Percentiles rank a stretch among this genome's conserved stretches.
Evolutionary conservation across 139 green algal species (phyloP).

Genomic region (Coccomyxa sp.): DNA sequence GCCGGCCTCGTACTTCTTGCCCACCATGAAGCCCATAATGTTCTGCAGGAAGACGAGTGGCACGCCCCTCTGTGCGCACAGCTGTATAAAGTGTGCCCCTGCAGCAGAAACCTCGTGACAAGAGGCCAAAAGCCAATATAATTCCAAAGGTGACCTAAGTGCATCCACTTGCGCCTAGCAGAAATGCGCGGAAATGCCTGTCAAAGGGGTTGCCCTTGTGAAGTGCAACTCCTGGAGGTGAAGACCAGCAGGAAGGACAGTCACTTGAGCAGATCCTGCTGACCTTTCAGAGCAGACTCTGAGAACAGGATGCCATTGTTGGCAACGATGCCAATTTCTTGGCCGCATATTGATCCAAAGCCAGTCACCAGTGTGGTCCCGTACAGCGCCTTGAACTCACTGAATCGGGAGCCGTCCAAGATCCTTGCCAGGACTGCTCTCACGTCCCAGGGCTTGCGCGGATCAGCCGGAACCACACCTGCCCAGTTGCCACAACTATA

Average conservation of each 20-base stretch:
- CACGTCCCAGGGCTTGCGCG: constrained; percentile 64
- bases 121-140: background rate
- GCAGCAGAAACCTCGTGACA: background rate
- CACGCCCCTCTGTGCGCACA: constrained; percentile 76
- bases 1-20: constrained; percentile 75
- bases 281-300: constrained; percentile 84
- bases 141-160: background rate
- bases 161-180: too few relatives aligned
- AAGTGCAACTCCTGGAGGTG: background rate
- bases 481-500: background rate
- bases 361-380: constrained; percentile 87
- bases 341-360: constrained; percentile 72
- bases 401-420: constrained; percentile 79
- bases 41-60: constrained; percentile 90
- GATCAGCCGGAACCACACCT: constrained; percentile 58
- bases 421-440: constrained; percentile 68
- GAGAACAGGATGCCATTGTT: constrained; percentile 93
- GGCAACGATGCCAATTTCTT: constrained; percentile 81
- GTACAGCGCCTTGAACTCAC: constrained; percentile 92
- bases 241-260: too few relatives aligned
- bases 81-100: constrained; percentile 67
- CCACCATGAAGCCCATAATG: constrained; percentile 86
- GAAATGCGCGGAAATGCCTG: too few relatives aligned
- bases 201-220: too few relatives aligned
- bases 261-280: background rate